Conservation (phyloP, 1,284 basidiomycete species). For the Schizophyllum commune region DNA sequence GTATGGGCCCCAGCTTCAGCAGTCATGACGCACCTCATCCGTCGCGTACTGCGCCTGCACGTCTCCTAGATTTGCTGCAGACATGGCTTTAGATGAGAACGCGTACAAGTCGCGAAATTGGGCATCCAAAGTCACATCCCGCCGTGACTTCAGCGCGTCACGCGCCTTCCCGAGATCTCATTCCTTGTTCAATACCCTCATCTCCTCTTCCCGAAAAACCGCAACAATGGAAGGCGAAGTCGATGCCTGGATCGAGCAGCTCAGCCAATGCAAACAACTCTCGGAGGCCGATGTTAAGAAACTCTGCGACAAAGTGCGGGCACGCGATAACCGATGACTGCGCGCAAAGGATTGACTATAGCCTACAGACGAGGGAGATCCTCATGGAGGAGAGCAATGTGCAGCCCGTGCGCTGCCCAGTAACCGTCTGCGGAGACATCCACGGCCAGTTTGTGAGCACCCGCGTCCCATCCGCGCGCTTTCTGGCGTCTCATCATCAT, state of each 20-base stretch:
- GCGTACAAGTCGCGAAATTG: conserved; percentile 11
- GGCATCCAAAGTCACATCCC: conserved; percentile 3
- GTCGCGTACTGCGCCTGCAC: conserved; percentile 79
- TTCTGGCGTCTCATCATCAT: conserved; percentile 10
- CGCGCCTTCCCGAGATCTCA: background rate
- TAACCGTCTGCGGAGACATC: conserved; percentile 97
- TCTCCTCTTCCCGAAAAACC: background rate
- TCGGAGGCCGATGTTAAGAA: conserved; percentile 95
- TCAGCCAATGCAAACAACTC: conserved; percentile 97
- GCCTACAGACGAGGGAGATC: conserved; percentile 84
- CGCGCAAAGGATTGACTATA: background rate
- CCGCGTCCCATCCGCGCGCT: conserved; percentile 24
- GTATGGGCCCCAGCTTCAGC: background rate
- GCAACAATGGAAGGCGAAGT: conserved; percentile 71
- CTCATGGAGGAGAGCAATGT: conserved; percentile 98
- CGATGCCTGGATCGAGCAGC: conserved; percentile 94
- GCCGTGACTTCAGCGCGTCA: background rate
- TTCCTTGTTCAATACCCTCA: conserved; percentile 4
- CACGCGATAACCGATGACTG: conserved; percentile 2
- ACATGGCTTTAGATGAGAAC: background rate
- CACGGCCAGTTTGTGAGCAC: conserved; percentile 95
- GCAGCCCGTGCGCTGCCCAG: conserved; percentile 95
- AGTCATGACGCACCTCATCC: conserved; percentile 62
- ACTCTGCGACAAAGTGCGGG: conserved; percentile 92
- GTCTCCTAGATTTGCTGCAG: conserved; percentile 15